Evolutionary conservation across 2,329 filamentous ascomycete genomes (phyloP), one percentile per base, ranked within the genome.

Genomic region (Blastomyces percursus): DNA sequence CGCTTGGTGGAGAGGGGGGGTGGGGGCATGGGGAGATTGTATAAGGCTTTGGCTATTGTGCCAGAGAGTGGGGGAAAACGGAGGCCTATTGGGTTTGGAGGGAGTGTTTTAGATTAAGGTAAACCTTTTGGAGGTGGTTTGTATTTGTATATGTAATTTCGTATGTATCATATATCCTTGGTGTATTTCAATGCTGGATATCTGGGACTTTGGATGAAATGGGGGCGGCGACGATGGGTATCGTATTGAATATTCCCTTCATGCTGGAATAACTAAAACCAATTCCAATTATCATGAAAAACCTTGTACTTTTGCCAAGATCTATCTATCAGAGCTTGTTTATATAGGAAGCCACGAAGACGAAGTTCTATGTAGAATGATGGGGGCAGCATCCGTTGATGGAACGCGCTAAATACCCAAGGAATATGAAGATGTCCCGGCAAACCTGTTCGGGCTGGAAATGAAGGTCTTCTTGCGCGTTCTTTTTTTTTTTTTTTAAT

Each of bases 1-100:
- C 81, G 94, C 65, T 78, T 99, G 60, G 84, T 96, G n/a, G 92
- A 96, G 73, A 81, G 85, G 51, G 87, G 89, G 0, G 88, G 86
- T 1, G 86, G 84, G 60, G 93, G 91, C 0, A 99, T 99, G 94
- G 94, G 94, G 0, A 92, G 87, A 77, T 79, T 96, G 27, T 99
- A 99, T 74, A 96, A 97, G 77, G 92, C 86, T 30, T 82, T 99
- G 81, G 90, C 92, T 14, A 90, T 99, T 69, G 72, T 97, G 69
- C 94, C 94, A 0, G 88, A 92, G 74, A 90, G 89, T 66, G 82
- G 81, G 44, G 87, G 88, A 1, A 81, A 79, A 64, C 84, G 91
- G 69, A 82, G 87, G 64, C 93, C 93, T 1, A 91, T 96, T 61
- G 94, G 94, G 0, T 97, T 99, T 78, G 94, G 94, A 0, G 94